Evolutionary conservation across 805 yeast species (phyloP).

Genomic region (Lachancea quebecensis): DNA sequence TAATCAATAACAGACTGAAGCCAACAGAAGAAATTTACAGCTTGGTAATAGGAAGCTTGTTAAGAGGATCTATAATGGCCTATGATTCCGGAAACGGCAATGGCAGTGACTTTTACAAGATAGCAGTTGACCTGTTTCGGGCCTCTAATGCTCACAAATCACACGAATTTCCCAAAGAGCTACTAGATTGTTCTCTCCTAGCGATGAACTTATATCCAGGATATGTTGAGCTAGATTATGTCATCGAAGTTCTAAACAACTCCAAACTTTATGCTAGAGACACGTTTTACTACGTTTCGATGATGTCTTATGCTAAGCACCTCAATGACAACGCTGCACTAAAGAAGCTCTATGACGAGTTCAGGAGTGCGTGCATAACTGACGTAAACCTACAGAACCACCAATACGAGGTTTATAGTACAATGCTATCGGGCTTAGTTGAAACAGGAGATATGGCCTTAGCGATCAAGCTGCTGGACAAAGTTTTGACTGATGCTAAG

Average conservation of each 20-base stretch:
- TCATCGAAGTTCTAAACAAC: conserved; percentile 27
- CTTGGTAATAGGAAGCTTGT: conserved; percentile 43
- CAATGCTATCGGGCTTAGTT: conserved; percentile 46
- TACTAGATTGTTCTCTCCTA: conserved; percentile 40
- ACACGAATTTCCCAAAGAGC: conserved; percentile 38
- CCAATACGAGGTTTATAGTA: conserved; percentile 45
- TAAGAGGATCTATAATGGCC: conserved; percentile 43
- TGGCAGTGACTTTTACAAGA: conserved; percentile 43
- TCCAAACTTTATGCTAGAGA: conserved; percentile 24
- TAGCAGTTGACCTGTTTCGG: conserved; percentile 42
- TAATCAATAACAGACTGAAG: conserved; percentile 45
- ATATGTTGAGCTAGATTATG: conserved; percentile 29
- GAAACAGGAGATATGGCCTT: conserved; percentile 41
- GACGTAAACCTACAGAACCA: conserved; percentile 21
- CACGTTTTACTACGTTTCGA: conserved; percentile 34
- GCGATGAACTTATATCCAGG: conserved; percentile 40
- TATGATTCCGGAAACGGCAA: conserved; percentile 33
- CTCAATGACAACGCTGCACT: conserved; percentile 35
- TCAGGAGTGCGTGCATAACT: conserved; percentile 20
- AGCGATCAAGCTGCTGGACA: conserved; percentile 53
- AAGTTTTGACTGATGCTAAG: conserved; percentile 41
- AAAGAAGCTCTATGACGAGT: conserved; percentile 35
- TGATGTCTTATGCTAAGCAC: conserved; percentile 36
- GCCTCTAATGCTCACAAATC: conserved; percentile 38
- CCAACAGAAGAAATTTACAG: conserved; percentile 53